Conservation (phyloP, 495 filamentous ascomycete genomes). For the Chlorociboria aeruginascens region DNA sequence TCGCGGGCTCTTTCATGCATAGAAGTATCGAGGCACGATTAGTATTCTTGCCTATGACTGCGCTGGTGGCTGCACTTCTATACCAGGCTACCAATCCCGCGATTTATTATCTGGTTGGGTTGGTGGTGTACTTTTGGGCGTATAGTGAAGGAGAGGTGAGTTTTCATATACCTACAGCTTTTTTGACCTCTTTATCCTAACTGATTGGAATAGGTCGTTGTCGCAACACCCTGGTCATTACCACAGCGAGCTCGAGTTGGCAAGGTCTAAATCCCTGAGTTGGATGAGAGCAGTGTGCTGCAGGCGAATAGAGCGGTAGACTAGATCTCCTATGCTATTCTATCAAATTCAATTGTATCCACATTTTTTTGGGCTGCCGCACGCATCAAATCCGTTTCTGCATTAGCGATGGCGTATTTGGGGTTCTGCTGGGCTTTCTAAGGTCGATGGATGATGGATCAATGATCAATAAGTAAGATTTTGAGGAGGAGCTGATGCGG, state of each 20-base stretch:
- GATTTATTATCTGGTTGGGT: slow-evolving; percentile 81
- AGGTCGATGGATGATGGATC: no score
- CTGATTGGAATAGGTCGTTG: neutral
- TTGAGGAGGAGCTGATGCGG: no score
- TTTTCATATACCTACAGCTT: neutral
- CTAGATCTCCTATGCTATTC: no score
- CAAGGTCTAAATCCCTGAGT: slow-evolving; percentile 15
- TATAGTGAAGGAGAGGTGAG: slow-evolving; percentile 91
- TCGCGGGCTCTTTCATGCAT: slow-evolving; percentile 61
- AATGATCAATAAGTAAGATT: no score
- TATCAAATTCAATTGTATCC: no score
- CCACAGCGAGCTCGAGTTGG: slow-evolving; percentile 27
- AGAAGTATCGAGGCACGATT: slow-evolving; percentile 79
- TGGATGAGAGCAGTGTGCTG: neutral
- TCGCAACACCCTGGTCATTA: slow-evolving; percentile 35
- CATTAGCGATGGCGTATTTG: no score
- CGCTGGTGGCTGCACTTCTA: slow-evolving; percentile 61
- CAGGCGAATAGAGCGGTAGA: no score
- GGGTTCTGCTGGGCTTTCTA: no score
- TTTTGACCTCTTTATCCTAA: neutral
- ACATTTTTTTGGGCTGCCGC: no score
- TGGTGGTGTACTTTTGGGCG: slow-evolving; percentile 89
- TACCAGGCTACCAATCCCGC: slow-evolving; percentile 92
- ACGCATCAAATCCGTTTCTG: no score
- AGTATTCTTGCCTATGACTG: slow-evolving; percentile 67